A percentile compares a stretch with the other conserved stretches of the same genome.
Conservation (phyloP, 345 rosid species). For the Arabidopsis arenosa region DNA sequence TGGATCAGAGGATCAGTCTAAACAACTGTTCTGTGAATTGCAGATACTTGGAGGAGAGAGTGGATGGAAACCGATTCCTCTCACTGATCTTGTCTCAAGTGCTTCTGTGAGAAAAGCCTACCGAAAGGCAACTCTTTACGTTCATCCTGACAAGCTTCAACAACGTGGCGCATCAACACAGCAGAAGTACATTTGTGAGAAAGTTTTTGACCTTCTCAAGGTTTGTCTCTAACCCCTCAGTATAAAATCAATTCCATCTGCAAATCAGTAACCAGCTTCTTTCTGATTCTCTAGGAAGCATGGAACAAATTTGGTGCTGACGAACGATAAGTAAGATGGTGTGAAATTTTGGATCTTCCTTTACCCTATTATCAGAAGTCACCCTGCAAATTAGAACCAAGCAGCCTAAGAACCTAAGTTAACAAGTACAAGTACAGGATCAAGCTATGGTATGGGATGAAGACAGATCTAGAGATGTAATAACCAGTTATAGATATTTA, state of each 20-base stretch:
- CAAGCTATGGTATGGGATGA: constrained; percentile 30
- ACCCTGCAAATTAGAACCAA: constrained; percentile 15
- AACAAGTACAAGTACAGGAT: constrained; percentile 17
- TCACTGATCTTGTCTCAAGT: constrained; percentile 71
- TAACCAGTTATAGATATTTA: constrained; percentile 25
- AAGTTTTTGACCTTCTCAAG: constrained; percentile 95
- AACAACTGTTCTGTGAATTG: constrained; percentile 20
- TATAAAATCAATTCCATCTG: neutral
- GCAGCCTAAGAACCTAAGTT: constrained; percentile 17
- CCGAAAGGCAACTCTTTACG: constrained; percentile 83
- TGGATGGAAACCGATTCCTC: constrained; percentile 87
- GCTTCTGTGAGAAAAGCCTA: constrained; percentile 91
- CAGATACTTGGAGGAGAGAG: constrained; percentile 95
- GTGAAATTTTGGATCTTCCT: constrained; percentile 23
- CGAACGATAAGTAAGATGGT: constrained; percentile 48
- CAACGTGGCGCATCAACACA: constrained; percentile 94
- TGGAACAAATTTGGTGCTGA: constrained; percentile 77
- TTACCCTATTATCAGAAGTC: constrained; percentile 16
- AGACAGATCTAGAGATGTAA: constrained; percentile 45
- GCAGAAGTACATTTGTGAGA: constrained; percentile 90
- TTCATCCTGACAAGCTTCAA: constrained; percentile 96
- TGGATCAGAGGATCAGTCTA: neutral
- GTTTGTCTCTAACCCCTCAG: constrained; percentile 40
- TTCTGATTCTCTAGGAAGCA: constrained; percentile 58
- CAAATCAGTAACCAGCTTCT: constrained; percentile 1